Conservation (phyloP, 768 basidiomycete species). For the Naganishia vaughanmartiniae region DNA sequence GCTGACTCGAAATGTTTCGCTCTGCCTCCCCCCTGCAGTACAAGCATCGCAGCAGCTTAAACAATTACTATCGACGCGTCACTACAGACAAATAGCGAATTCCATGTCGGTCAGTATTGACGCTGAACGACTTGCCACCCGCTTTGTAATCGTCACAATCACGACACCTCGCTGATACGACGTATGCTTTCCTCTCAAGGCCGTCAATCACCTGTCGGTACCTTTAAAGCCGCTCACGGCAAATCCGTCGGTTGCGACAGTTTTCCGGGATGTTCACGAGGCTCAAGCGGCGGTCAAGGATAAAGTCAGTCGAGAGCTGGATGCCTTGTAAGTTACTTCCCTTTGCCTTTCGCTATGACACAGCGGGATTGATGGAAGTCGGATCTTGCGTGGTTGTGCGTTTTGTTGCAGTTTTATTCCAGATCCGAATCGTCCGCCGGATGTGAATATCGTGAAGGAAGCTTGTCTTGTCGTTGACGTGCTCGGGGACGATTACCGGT, state of each 20-base stretch:
- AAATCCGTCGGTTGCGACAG: conserved; percentile 70
- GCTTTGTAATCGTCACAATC: not conserved
- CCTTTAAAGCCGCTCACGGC: conserved; percentile 76
- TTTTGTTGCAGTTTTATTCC: conserved; percentile 66
- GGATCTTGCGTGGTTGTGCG: no score
- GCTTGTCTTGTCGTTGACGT: conserved; percentile 88
- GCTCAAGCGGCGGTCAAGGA: conserved; percentile 76
- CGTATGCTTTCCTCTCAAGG: conserved; percentile 56
- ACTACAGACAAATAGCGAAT: conserved; percentile 78
- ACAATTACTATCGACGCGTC: conserved; percentile 70
- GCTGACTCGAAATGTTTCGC: not conserved
- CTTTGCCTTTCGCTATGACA: not conserved
- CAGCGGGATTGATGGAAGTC: no score
- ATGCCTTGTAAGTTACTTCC: conserved; percentile 71
- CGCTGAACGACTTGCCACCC: not conserved
- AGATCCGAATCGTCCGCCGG: conserved; percentile 65
- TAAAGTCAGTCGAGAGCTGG: conserved; percentile 84
- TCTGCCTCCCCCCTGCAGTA: conserved; percentile 56
- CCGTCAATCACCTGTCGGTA: conserved; percentile 77
- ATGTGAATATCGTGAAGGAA: conserved; percentile 66
- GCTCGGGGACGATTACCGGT: conserved; percentile 76
- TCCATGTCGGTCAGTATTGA: conserved; percentile 65
- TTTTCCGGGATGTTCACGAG: conserved; percentile 77
- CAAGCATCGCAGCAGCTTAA: conserved; percentile 79
- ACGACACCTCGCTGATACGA: conserved; percentile 11